Evolutionary conservation across 805 yeast genomes (phyloP).

Genomic region (Candida rishiriensis): DNA sequence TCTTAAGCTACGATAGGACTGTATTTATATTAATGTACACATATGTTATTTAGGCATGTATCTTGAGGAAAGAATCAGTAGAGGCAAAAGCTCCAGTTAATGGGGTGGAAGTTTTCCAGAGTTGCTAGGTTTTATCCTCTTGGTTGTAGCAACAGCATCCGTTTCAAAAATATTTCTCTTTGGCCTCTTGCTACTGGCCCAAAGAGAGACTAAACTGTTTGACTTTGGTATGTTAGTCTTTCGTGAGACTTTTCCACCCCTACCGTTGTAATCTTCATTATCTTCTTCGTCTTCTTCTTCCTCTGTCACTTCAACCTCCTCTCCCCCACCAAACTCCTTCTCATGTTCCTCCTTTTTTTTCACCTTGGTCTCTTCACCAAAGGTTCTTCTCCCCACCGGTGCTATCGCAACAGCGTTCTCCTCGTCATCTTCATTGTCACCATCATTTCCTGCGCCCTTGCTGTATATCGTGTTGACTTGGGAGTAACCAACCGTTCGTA

Average conservation of each 20-base stretch:
- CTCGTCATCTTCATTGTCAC: constrained; percentile 1
- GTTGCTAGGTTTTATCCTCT: constrained; percentile 1
- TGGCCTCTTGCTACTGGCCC: constrained; percentile 6
- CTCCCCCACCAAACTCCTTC: constrained; percentile 5
- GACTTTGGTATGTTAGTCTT: constrained; percentile 2
- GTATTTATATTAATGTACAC: constrained; percentile 2
- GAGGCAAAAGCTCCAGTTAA: no score
- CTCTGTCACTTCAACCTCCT: constrained; percentile 1
- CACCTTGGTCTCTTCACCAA: constrained; percentile 15
- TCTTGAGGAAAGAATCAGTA: no score
- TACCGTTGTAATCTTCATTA: constrained; percentile 17
- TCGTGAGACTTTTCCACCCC: constrained; percentile 6
- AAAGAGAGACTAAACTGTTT: constrained; percentile 9
- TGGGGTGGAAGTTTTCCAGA: no score
- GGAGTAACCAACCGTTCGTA: constrained; percentile 28
- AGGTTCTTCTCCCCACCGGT: constrained; percentile 25
- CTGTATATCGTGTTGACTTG: constrained; percentile 14
- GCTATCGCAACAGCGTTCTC: neutral
- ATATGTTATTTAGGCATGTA: neutral
- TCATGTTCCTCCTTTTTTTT: constrained; percentile 20
- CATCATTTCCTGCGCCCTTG: no score
- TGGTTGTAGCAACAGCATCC: neutral
- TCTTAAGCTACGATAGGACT: neutral
- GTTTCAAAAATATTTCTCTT: constrained; percentile 19
- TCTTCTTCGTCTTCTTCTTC: constrained; percentile 3